Evolutionary conservation across 2,329 filamentous ascomycete genomes (phyloP).

Genomic region (Colletotrichum orbiculare): DNA sequence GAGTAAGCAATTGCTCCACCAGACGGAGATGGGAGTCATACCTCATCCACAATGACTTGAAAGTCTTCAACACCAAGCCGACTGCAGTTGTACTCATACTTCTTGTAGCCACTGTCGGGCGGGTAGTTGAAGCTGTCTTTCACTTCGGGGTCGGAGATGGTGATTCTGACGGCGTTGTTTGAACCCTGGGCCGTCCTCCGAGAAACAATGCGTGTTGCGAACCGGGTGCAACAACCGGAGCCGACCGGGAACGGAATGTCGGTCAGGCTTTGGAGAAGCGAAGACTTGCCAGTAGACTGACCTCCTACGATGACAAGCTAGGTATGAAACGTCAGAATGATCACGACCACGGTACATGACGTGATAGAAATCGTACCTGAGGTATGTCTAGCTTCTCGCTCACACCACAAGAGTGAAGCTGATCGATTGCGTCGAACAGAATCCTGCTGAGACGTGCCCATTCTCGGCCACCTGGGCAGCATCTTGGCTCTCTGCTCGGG

Average conservation of each 20-base stretch:
- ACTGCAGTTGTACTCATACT: slow-evolving; percentile 40
- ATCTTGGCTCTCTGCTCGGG: slow-evolving; percentile 25
- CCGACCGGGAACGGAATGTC: slow-evolving; percentile 51
- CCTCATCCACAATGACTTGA: slow-evolving; percentile 44
- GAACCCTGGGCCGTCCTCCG: slow-evolving; percentile 44
- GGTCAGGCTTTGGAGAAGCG: slow-evolving; percentile 49
- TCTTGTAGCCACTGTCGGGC: slow-evolving; percentile 32
- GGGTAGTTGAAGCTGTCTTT: slow-evolving; percentile 39
- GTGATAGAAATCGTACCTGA: slow-evolving; percentile 42
- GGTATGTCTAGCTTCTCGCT: slow-evolving; percentile 46
- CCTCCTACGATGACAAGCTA: slow-evolving; percentile 51
- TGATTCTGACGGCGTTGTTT: slow-evolving; percentile 44
- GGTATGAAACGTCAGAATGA: background rate
- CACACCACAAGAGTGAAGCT: slow-evolving; percentile 46
- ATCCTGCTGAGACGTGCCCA: slow-evolving; percentile 41
- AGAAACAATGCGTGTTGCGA: slow-evolving; percentile 51
- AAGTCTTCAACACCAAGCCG: slow-evolving; percentile 45
- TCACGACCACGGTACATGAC: background rate
- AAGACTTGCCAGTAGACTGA: slow-evolving; percentile 52
- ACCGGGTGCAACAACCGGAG: slow-evolving; percentile 48
- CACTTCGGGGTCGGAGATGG: slow-evolving; percentile 44
- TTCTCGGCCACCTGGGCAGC: slow-evolving; percentile 27
- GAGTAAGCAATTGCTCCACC: background rate
- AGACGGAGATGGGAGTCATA: slow-evolving; percentile 21
- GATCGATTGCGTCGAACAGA: slow-evolving; percentile 51